Evolutionary conservation across 257 asterid species (phyloP).

Genomic region (Gentiana macrophylla): DNA sequence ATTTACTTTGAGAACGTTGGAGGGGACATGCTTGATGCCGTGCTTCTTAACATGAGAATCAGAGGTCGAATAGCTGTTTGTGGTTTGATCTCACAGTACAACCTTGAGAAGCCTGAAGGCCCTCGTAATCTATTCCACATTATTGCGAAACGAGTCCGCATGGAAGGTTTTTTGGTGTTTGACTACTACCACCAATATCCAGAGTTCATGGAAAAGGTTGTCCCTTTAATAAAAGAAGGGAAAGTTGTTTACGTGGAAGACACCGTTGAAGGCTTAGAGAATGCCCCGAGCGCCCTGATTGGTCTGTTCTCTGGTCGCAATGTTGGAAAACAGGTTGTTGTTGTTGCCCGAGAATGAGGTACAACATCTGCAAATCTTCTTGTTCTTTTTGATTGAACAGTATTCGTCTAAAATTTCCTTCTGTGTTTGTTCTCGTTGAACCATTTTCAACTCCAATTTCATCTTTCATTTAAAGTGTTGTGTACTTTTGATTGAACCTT

Average conservation of each 20-base stretch:
- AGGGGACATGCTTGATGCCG: conserved; percentile 31
- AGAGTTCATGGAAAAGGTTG: conserved; percentile 19
- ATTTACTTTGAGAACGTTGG: conserved; percentile 34
- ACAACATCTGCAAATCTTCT: not conserved
- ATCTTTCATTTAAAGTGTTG: no score
- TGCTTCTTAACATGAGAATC: conserved; percentile 27
- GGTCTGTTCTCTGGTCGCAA: conserved; percentile 29
- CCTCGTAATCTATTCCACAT: conserved; percentile 13
- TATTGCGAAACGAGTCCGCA: conserved; percentile 15
- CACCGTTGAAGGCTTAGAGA: conserved; percentile 25
- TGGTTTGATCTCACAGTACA: conserved; percentile 29
- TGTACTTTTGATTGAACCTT: no score
- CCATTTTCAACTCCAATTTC: no score
- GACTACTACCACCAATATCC: conserved; percentile 26
- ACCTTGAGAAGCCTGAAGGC: conserved; percentile 10
- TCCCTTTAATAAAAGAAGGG: conserved; percentile 16
- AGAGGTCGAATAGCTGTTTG: conserved; percentile 25
- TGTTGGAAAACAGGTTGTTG: conserved; percentile 30
- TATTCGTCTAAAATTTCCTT: no score
- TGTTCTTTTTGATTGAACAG: no score
- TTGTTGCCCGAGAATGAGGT: conserved; percentile 7
- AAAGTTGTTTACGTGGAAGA: conserved; percentile 26
- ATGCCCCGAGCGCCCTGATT: conserved; percentile 24
- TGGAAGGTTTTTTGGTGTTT: conserved; percentile 29
- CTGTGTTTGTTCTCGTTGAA: no score